Percentiles rank a stretch among this genome's conserved stretches.
These are phyloP conservation scores for Moesziomyces antarcticus DNA, from an alignment of 1,284 basidiomycete species.

Conservation along the genomic window DNA sequence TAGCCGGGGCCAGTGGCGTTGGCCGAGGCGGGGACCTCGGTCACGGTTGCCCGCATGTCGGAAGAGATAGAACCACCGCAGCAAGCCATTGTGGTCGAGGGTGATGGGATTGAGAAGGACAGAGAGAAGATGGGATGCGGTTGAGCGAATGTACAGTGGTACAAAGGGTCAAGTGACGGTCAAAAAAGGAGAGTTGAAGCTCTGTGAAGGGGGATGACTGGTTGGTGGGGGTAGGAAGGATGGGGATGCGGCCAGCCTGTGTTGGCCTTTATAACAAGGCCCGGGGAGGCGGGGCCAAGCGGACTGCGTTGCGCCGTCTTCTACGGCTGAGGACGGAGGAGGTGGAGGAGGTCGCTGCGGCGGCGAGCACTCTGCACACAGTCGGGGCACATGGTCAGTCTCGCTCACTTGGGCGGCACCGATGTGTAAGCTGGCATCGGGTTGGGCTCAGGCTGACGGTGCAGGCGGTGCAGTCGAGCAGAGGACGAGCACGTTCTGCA, in stretches of 20 bases:
- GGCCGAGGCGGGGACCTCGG: conserved; percentile 57
- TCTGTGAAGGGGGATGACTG: conserved; percentile 21
- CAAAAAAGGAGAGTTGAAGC: conserved; percentile 37
- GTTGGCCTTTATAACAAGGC: conserved; percentile 21
- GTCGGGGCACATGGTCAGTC: conserved; percentile 17
- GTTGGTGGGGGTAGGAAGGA: conserved; percentile 6
- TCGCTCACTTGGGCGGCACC: neutral
- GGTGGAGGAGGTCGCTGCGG: conserved; percentile 18
- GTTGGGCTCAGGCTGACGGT: conserved; percentile 9
- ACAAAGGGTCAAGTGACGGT: conserved; percentile 12
- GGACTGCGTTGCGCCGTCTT: neutral
- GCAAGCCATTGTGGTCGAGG: conserved; percentile 40
- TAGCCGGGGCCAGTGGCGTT: conserved; percentile 60
- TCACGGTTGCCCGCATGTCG: conserved; percentile 69
- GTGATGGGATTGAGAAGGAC: neutral
- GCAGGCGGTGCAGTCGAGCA: conserved; percentile 14
- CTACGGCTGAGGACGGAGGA: conserved; percentile 9
- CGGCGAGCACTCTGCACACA: neutral
- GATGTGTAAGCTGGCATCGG: conserved; percentile 43
- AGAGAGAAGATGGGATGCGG: conserved; percentile 9
- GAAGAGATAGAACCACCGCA: conserved; percentile 57
- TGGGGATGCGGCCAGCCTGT: neutral
- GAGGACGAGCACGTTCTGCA: conserved; percentile 19
- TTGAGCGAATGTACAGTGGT: conserved; percentile 33
- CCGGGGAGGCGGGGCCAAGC: neutral